Evolutionary conservation across 495 filamentous ascomycete species (phyloP), one percentile per base, ranked within the genome.

Genomic region (Pseudomonodictys pantanalensis): DNA sequence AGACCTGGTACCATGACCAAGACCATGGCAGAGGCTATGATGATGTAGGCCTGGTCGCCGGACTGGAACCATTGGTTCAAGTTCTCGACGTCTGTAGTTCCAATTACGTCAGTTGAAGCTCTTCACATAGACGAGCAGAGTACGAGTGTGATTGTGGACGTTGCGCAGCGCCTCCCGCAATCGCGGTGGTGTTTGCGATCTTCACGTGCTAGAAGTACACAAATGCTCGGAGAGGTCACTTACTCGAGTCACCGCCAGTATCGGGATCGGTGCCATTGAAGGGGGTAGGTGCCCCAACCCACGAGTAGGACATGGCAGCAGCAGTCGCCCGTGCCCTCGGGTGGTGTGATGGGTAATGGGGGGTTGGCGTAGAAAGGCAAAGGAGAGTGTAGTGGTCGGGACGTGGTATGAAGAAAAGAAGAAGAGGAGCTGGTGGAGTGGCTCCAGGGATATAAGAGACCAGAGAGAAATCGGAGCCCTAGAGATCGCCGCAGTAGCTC

Each of bases 11-110:
- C 77, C 91, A 96, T 96, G 75, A 95, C 74, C 75, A 98, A 73
- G 49, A 98, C 93, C 93, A 98, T 96, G 67, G 88, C 92, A 52
- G 92, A 86, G 44, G 90, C 79, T 35, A 97, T 77, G 68, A 98
- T 82, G 73, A 98, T 97, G 77, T 91, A 98, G 72, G 90, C 88
- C 73, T 83, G 79, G 66, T 90, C 87, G 53, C 87, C 87, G 10
- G 84, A 73, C 56, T 82, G 71, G 67, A 76, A 88, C 90, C 91
- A 92, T 86, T 92, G 91, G 78, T 96, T 96, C 64, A 95, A 68
- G 74, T 91, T 91, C 68, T 89, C 86, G 68, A 69, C 74, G 58
- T 78, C 87, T 91, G 65, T 28, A 24, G 15, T 12, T 11, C 15
- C 9, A 41, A 20, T n/a, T 28, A 28, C 39, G 58, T 45, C 26